phyloP scores from a whole-genome alignment of 495 filamentous ascomycete species.

The Evernia prunastri region DNA sequence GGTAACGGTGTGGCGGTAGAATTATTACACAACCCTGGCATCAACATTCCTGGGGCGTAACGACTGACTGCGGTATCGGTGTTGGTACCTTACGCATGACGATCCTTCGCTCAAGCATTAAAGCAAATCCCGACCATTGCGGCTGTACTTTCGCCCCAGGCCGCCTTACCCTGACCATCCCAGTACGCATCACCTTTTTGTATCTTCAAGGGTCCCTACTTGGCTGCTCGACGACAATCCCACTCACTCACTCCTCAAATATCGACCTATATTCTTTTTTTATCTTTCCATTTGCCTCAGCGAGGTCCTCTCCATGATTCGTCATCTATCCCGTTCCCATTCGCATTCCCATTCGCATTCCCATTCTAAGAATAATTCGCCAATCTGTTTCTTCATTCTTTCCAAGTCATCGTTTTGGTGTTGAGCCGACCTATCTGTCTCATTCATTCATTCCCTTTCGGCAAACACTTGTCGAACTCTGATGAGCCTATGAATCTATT shows the following conservation, averaged over 20 bases:
- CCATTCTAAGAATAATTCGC: conserved; percentile 5
- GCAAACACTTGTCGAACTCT: not conserved
- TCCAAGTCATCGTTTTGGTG: conserved; percentile 2
- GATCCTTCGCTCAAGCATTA: conserved; percentile 14
- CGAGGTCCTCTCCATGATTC: not conserved
- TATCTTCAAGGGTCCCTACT: not conserved
- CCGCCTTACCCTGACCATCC: conserved; percentile 12
- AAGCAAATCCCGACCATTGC: conserved; percentile 13
- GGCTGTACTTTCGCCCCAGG: conserved; percentile 8
- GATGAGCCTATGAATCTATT: conserved; percentile 15
- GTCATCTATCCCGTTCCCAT: conserved; percentile 1
- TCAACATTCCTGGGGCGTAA: not conserved
- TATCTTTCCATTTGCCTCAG: not conserved
- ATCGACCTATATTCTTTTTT: not conserved
- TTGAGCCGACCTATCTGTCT: not conserved
- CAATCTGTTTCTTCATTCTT: not conserved
- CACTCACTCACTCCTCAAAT: not conserved
- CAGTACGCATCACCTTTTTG: conserved; percentile 5
- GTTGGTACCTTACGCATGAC: conserved; percentile 10
- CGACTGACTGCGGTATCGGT: not conserved
- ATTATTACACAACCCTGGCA: not conserved
- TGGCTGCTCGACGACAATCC: not conserved
- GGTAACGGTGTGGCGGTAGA: not conserved
- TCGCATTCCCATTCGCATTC: conserved; percentile 9
- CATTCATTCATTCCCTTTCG: conserved; percentile 3